These are phyloP conservation scores for Musa itinerans DNA, from an alignment of 176 grass and related monocot genomes.

Conservation along the genomic window DNA sequence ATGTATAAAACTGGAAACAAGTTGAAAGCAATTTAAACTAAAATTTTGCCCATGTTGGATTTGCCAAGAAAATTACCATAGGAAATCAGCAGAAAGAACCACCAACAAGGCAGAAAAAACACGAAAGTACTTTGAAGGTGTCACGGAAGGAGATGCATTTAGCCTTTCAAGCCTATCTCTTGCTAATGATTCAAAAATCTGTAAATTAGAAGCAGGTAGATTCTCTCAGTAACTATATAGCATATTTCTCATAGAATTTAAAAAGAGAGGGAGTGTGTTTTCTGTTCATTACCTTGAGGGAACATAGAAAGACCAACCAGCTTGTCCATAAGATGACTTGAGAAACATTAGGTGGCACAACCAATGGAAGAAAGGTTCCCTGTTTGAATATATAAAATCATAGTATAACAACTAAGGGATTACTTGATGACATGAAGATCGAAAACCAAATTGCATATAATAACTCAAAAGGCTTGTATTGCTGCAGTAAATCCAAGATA, in stretches of 20 bases:
- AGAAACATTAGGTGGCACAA: constrained; percentile 73
- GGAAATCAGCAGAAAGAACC: constrained; percentile 69
- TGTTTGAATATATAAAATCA: constrained; percentile 28
- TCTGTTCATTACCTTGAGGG: constrained; percentile 65
- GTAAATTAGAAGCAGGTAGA: constrained; percentile 31
- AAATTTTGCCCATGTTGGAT: constrained; percentile 22
- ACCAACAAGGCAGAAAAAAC: constrained; percentile 79
- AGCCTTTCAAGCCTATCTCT: constrained; percentile 87
- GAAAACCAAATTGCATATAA: not conserved
- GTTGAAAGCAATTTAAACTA: not conserved
- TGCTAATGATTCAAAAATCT: constrained; percentile 89
- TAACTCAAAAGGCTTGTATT: not conserved
- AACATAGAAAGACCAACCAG: constrained; percentile 81
- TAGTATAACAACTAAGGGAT: constrained; percentile 17
- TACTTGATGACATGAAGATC: not conserved
- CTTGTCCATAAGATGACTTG: constrained; percentile 76
- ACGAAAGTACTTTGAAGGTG: constrained; percentile 74
- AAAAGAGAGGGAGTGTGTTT: constrained; percentile 4
- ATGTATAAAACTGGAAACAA: not conserved
- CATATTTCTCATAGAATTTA: constrained; percentile 5
- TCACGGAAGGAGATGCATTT: constrained; percentile 73
- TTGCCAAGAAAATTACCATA: constrained; percentile 75
- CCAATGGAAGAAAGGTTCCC: constrained; percentile 88
- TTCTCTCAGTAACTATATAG: constrained; percentile 22
- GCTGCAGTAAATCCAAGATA: not conserved